A percentile compares a stretch with the other conserved stretches of the same genome.
phyloP scores from a whole-genome alignment of 164 flowering plant genomes.

The Chloranthus sessilifolius region DNA sequence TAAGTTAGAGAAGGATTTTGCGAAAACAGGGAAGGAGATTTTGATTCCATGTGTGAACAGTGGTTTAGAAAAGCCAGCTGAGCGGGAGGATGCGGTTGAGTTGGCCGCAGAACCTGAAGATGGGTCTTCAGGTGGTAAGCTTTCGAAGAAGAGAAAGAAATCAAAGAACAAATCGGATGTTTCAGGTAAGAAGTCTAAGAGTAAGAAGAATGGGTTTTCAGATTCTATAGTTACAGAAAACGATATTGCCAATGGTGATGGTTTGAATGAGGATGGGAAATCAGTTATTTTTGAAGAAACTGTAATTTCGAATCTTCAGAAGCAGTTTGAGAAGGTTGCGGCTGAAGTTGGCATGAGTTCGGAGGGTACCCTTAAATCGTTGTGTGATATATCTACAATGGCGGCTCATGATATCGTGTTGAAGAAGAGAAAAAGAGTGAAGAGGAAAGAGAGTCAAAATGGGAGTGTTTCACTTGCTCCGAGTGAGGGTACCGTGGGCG shows the following conservation, averaged over 20 bases:
- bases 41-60: slow-evolving; percentile 8
- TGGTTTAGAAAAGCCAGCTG: neutral
- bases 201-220: slow-evolving; percentile 16
- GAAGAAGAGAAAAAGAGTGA: slow-evolving; percentile 27
- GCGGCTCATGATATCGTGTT: neutral
- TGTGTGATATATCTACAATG: slow-evolving; percentile 18
- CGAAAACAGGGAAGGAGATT: slow-evolving; percentile 36
- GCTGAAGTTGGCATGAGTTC: slow-evolving; percentile 58
- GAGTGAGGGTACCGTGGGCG: slow-evolving; percentile 24
- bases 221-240: slow-evolving; percentile 3
- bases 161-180: slow-evolving; percentile 6
- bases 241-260: slow-evolving; percentile 15
- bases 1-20: slow-evolving; percentile 72
- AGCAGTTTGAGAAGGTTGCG: slow-evolving; percentile 87
- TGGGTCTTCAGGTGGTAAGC: slow-evolving; percentile 10
- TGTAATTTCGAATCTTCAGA: slow-evolving; percentile 67
- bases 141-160: slow-evolving; percentile 10
- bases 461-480: slow-evolving; percentile 10
- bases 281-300: slow-evolving; percentile 36
- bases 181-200: slow-evolving; percentile 23
- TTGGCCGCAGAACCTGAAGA: no score
- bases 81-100: no score
- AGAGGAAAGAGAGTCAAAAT: slow-evolving; percentile 23
- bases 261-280: slow-evolving; percentile 8
- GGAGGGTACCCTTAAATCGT: slow-evolving; percentile 26